Conservation (phyloP, 441 rosid genomes). For the Populus hybrid region DNA sequence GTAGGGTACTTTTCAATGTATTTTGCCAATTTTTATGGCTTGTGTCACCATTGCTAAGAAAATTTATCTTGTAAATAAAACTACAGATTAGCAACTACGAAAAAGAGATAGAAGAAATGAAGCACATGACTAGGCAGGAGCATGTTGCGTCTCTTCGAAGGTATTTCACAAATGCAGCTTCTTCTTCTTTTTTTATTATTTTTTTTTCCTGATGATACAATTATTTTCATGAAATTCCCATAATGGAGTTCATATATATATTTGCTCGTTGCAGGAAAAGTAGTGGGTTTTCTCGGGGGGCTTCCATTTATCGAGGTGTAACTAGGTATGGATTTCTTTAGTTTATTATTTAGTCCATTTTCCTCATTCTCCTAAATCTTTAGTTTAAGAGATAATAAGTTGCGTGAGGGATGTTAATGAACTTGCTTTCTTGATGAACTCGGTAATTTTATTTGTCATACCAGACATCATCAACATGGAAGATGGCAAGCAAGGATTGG, state of each 20-base stretch:
- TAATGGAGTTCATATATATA: background rate
- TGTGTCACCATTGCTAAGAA: background rate
- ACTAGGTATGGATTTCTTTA: constrained; percentile 51
- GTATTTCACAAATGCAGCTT: constrained; percentile 28
- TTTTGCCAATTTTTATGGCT: constrained; percentile 1
- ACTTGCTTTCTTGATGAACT: background rate
- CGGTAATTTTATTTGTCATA: too few species aligned
- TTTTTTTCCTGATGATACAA: background rate
- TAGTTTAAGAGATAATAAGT: background rate
- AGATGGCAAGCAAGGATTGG: constrained; percentile 98
- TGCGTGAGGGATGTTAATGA: background rate
- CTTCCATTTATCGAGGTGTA: constrained; percentile 92
- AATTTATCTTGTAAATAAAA: background rate
- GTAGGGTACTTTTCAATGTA: background rate
- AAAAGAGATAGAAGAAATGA: constrained; percentile 85
- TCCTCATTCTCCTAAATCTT: background rate
- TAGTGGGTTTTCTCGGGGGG: constrained; percentile 96
- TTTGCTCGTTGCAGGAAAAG: constrained; percentile 57
- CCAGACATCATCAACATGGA: constrained; percentile 96
- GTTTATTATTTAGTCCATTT: too few species aligned
- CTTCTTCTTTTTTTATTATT: background rate
- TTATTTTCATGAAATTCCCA: too few species aligned
- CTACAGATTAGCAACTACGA: constrained; percentile 67
- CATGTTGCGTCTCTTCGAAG: constrained; percentile 87
- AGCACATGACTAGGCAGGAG: constrained; percentile 88